Evolutionary conservation across 2,329 filamentous ascomycete genomes (phyloP).

Genomic region (Sphaerostilbella broomeana): DNA sequence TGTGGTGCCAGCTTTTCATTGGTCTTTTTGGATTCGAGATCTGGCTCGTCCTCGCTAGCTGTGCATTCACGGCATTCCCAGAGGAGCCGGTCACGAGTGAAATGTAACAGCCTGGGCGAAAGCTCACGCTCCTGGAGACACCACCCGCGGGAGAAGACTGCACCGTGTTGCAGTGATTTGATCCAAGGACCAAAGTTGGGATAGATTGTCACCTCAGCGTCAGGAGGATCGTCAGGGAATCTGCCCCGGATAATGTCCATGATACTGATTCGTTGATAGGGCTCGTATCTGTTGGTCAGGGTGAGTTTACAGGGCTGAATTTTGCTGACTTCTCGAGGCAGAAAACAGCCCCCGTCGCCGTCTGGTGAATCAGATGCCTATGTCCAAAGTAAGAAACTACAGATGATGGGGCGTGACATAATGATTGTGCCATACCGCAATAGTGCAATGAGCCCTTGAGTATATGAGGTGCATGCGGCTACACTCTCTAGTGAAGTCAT

Average conservation of each 20-base stretch:
- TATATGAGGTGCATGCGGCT: conserved; percentile 2
- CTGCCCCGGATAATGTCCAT: conserved; percentile 1
- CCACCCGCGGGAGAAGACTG: conserved; percentile 3
- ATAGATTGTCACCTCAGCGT: conserved; percentile 1
- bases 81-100: conserved; percentile 1
- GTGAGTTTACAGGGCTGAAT: conserved; percentile 2
- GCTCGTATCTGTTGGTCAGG: not conserved
- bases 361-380: conserved; percentile 2
- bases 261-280: conserved; percentile 1
- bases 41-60: conserved; percentile 1
- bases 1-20: not conserved
- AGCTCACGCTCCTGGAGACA: conserved; percentile 1
- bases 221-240: not conserved
- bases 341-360: conserved; percentile 2
- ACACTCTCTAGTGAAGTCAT: not conserved
- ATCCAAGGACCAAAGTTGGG: conserved; percentile 4
- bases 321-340: not conserved
- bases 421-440: not conserved
- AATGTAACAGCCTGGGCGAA: not conserved
- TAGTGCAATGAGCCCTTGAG: not conserved
- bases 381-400: not conserved
- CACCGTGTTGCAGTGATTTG: conserved; percentile 1
- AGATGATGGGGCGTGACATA: not conserved
- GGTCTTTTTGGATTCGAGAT: not conserved
- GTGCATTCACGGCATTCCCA: conserved; percentile 3